Conservation (phyloP, 352 stramenopile species). For the Globisporangium mamillatum region DNA sequence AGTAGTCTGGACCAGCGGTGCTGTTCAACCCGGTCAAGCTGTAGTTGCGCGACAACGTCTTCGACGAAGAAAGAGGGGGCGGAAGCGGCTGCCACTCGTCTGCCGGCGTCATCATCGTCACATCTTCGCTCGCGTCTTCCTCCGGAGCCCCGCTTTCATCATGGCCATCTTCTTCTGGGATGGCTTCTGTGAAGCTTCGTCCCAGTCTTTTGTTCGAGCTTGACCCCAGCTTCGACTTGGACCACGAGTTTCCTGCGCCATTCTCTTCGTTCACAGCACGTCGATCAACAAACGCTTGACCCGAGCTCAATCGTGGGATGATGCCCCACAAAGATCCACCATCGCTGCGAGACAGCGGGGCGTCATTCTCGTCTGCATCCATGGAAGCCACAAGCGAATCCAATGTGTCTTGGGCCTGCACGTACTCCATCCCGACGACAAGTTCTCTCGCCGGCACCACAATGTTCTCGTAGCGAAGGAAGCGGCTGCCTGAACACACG, state of each 20-base stretch:
- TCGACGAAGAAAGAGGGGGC: constrained; percentile 1
- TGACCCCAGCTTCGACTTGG: constrained; percentile 18
- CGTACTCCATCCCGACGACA: constrained; percentile 47
- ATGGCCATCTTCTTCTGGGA: constrained; percentile 51
- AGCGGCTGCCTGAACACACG: constrained; percentile 74
- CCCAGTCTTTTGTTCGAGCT: constrained; percentile 23
- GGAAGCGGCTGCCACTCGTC: constrained; percentile 12
- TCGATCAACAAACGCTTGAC: constrained; percentile 79
- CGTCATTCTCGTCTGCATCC: constrained; percentile 6
- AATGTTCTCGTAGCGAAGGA: constrained; percentile 72
- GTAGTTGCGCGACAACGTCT: constrained; percentile 13
- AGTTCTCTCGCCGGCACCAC: constrained; percentile 46
- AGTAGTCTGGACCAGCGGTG: constrained; percentile 6
- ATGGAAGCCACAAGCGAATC: constrained; percentile 29
- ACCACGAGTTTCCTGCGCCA: constrained; percentile 19
- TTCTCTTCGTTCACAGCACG: constrained; percentile 47
- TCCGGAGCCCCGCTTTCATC: constrained; percentile 13
- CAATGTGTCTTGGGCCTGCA: constrained; percentile 77
- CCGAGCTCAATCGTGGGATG: constrained; percentile 78
- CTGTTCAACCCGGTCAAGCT: constrained; percentile 8
- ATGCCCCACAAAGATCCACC: constrained; percentile 43
- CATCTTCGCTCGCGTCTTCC: constrained; percentile 3
- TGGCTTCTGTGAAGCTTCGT: constrained; percentile 42
- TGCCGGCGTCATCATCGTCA: constrained; percentile 8
- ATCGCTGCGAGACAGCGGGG: constrained; percentile 13